These are phyloP conservation scores for Daldinia loculata DNA, from an alignment of 495 filamentous ascomycete species.

Conservation along the genomic window DNA sequence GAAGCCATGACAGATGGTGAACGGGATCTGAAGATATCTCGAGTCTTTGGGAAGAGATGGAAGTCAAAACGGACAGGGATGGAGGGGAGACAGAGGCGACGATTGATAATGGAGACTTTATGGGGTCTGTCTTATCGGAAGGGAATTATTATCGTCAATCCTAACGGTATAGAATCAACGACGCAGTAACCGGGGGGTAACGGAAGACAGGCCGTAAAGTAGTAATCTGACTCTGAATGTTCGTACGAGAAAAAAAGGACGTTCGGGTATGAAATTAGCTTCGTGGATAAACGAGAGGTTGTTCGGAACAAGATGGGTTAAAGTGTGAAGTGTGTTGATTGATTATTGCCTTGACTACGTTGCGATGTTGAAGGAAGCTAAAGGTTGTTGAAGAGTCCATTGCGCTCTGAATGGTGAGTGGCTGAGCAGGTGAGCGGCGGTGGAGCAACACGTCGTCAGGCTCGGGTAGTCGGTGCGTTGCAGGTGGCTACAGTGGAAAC, in stretches of 20 bases:
- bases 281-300: constrained; percentile 6
- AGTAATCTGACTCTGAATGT: constrained; percentile 5
- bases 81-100: constrained; percentile 25
- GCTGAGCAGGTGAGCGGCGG: constrained; percentile 20
- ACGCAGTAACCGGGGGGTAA: neutral
- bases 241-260: neutral
- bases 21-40: constrained; percentile 46
- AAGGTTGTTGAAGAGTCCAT: constrained; percentile 25
- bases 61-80: constrained; percentile 9
- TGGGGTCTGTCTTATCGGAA: constrained; percentile 40
- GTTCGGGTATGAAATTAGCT: neutral
- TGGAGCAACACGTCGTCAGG: constrained; percentile 41
- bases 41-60: constrained; percentile 66
- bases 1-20: constrained; percentile 70
- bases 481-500: constrained; percentile 1
- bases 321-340: constrained; percentile 24
- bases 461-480: constrained; percentile 9
- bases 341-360: constrained; percentile 32
- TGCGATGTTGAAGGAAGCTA: constrained; percentile 34
- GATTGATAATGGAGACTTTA: constrained; percentile 28
- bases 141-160: constrained; percentile 28
- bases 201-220: neutral
- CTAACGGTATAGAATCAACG: constrained; percentile 10
- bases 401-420: constrained; percentile 30
- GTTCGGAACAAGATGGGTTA: constrained; percentile 10